A percentile compares a stretch with the other conserved stretches of the same genome.
These are phyloP conservation scores for Cystobasidiaceae sp. DNA, from an alignment of 1,284 basidiomycete genomes.

Conservation along the genomic window DNA sequence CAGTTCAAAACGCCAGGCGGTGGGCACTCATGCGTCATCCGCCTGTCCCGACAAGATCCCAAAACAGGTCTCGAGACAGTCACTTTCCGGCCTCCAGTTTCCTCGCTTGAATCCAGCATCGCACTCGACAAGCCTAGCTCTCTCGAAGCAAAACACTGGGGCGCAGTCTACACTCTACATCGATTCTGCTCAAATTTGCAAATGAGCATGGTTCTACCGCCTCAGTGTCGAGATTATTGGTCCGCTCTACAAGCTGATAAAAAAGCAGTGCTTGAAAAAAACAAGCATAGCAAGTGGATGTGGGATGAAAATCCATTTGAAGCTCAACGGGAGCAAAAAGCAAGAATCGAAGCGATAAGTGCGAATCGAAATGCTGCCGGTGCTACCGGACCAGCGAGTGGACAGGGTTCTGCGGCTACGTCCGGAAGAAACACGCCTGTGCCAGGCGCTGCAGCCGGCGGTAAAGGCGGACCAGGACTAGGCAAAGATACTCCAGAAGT, in stretches of 20 bases:
- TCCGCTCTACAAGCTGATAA: constrained; percentile 65
- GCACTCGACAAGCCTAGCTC: constrained; percentile 51
- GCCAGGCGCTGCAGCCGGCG: constrained; percentile 40
- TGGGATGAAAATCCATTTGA: constrained; percentile 78
- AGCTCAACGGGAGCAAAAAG: constrained; percentile 60
- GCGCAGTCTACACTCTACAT: constrained; percentile 78
- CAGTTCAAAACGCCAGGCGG: constrained; percentile 52
- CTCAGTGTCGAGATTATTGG: constrained; percentile 79
- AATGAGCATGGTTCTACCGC: constrained; percentile 69
- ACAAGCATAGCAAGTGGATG: constrained; percentile 70
- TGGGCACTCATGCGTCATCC: constrained; percentile 59
- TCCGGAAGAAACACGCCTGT: constrained; percentile 6
- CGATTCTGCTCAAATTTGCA: constrained; percentile 75
- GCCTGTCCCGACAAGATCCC: constrained; percentile 60
- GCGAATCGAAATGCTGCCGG: constrained; percentile 35
- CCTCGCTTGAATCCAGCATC: constrained; percentile 50
- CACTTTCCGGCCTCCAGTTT: constrained; percentile 64
- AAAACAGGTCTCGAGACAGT: constrained; percentile 65
- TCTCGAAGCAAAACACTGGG: constrained; percentile 76
- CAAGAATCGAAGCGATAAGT: constrained; percentile 50
- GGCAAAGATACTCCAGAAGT: constrained; percentile 69
- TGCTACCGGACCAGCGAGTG: constrained; percentile 25
- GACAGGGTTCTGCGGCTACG: constrained; percentile 1
- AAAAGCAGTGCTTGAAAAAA: constrained; percentile 54
- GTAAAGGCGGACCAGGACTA: constrained; percentile 36